These are phyloP conservation scores for Achaetomiella virescens DNA, from an alignment of 495 filamentous ascomycete genomes.

Conservation along the genomic window DNA sequence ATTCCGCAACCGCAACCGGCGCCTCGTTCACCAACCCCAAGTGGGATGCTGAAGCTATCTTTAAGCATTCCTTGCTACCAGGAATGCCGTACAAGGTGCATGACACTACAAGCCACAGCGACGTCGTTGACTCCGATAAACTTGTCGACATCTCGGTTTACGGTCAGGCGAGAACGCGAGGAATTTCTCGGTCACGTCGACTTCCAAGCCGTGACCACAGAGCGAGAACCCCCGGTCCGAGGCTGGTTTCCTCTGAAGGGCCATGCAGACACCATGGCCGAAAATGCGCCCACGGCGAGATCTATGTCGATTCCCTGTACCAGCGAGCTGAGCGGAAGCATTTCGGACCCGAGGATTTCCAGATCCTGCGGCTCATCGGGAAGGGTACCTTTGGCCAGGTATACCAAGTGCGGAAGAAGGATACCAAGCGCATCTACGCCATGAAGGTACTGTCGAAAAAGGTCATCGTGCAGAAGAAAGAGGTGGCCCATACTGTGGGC, in stretches of 20 bases:
- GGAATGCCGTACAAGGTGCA: not conserved
- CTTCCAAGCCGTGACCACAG: slow-evolving; percentile 56
- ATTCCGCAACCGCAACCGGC: slow-evolving; percentile 49
- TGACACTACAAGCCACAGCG: slow-evolving; percentile 52
- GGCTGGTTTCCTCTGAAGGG: slow-evolving; percentile 78
- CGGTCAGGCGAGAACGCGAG: slow-evolving; percentile 71
- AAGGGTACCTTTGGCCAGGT: slow-evolving; percentile 99
- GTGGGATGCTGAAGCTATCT: slow-evolving; percentile 92
- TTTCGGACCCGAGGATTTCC: slow-evolving; percentile 94
- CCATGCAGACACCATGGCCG: slow-evolving; percentile 48
- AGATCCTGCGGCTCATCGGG: slow-evolving; percentile 91
- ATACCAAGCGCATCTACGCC: slow-evolving; percentile 90
- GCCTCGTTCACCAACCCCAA: slow-evolving; percentile 77
- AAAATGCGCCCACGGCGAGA: slow-evolving; percentile 71
- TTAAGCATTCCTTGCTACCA: slow-evolving; percentile 49
- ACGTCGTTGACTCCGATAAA: slow-evolving; percentile 88
- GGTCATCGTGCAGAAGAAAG: slow-evolving; percentile 99
- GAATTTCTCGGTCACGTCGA: slow-evolving; percentile 88
- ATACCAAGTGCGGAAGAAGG: slow-evolving; percentile 97
- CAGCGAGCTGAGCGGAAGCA: slow-evolving; percentile 88
- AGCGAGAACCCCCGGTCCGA: slow-evolving; percentile 64
- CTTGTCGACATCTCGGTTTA: slow-evolving; percentile 93
- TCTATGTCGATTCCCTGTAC: slow-evolving; percentile 77
- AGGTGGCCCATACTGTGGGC: slow-evolving; percentile 96
- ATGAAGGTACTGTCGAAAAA: slow-evolving; percentile 99